A percentile compares a stretch with the other conserved stretches of the same genome.
Evolutionary conservation across 257 asterid genomes (phyloP).

Genomic region (Solanum neorickii): DNA sequence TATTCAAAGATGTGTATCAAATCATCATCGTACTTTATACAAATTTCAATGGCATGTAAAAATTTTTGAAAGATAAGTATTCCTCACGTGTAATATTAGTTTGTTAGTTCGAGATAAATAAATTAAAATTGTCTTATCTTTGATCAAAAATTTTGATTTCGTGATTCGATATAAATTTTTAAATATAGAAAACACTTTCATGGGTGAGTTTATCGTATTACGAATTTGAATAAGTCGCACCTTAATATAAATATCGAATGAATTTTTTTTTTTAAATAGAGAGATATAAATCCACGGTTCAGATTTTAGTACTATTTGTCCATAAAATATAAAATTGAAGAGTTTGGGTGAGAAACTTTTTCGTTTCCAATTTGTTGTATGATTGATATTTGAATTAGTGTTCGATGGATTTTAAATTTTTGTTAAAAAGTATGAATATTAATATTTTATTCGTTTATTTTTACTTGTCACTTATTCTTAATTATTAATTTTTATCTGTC

Average conservation of each 20-base stretch:
- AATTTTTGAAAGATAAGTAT: fast-evolving
- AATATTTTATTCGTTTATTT: too few species aligned
- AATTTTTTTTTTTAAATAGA: background rate
- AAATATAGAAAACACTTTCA: background rate
- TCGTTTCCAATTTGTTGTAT: background rate
- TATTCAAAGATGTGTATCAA: background rate
- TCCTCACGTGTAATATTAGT: too few species aligned
- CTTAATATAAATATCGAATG: fast-evolving
- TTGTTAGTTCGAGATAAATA: too few species aligned
- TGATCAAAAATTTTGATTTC: background rate
- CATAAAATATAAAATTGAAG: background rate
- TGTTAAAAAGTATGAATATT: background rate
- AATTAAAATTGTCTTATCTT: background rate
- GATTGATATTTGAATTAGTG: background rate
- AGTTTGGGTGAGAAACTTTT: background rate
- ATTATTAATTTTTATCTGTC: too few species aligned
- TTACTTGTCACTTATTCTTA: too few species aligned
- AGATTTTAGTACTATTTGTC: background rate
- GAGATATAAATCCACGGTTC: background rate
- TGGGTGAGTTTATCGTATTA: background rate
- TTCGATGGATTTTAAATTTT: background rate
- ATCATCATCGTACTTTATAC: background rate
- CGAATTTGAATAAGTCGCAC: background rate
- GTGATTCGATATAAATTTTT: background rate
- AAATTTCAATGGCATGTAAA: background rate